These are phyloP conservation scores for Helianthus annuus DNA, from an alignment of 129 eudicot species.

Conservation along the genomic window HanXRQr2.0-SUNRISE NC_035441.2:59104007-59104506, in stretches of 20 bases:
- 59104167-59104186: constrained; percentile 2
- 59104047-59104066: constrained; percentile 99
- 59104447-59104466: neutral
- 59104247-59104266: neutral
- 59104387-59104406: neutral
- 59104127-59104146: constrained; percentile 89
- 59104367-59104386: neutral
- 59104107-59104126: constrained; percentile 99
- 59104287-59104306: neutral
- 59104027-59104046: constrained; percentile 88
- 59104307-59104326: neutral
- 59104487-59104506: neutral
- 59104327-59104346: neutral
- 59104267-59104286: neutral
- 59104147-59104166: constrained; percentile 52
- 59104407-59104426: neutral
- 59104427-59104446: neutral
- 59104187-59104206: constrained; percentile 8
- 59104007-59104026: constrained; percentile 93
- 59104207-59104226: neutral
- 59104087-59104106: constrained; percentile 87
- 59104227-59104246: constrained; percentile 4
- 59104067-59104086: constrained; percentile 91
- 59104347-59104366: neutral
- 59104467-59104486: neutral